These are phyloP conservation scores for Ascochyta viciae-villosae DNA, from an alignment of 2,329 filamentous ascomycete genomes.

Conservation along the genomic window DNA sequence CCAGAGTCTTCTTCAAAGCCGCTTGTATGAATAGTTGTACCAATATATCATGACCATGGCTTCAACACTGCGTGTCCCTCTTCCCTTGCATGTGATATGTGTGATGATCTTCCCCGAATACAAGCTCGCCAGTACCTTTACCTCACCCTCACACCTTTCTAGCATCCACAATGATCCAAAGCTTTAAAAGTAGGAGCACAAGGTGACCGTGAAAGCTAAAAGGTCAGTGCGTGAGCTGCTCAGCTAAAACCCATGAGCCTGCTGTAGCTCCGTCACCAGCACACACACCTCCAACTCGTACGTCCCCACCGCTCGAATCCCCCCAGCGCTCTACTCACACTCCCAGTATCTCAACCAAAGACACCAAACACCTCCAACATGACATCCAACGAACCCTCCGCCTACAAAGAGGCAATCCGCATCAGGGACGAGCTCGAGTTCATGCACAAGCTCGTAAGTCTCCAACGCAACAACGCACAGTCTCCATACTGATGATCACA, in stretches of 20 bases:
- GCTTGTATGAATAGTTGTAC: neutral
- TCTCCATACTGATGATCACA: too few species aligned
- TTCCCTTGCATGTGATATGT: neutral
- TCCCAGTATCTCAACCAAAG: neutral
- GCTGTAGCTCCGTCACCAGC: neutral
- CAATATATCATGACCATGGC: neutral
- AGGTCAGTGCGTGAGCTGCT: neutral
- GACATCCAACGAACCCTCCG: neutral
- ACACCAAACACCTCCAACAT: neutral
- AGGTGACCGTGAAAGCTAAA: neutral
- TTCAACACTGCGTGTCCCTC: neutral
- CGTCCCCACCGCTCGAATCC: neutral
- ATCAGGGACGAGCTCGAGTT: neutral
- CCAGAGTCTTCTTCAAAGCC: neutral
- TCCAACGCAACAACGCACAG: too few species aligned
- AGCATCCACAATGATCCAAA: neutral
- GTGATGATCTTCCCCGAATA: too few species aligned
- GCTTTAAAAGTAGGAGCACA: neutral
- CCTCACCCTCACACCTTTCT: too few species aligned
- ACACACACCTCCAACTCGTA: neutral
- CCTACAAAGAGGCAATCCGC: neutral
- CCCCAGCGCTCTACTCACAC: neutral
- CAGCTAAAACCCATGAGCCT: neutral
- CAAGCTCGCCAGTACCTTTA: too few species aligned
- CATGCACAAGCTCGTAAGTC: neutral